Base-by-base conservation (phyloP, 2,329 filamentous ascomycete species). In the Colletotrichum aenigma region DNA sequence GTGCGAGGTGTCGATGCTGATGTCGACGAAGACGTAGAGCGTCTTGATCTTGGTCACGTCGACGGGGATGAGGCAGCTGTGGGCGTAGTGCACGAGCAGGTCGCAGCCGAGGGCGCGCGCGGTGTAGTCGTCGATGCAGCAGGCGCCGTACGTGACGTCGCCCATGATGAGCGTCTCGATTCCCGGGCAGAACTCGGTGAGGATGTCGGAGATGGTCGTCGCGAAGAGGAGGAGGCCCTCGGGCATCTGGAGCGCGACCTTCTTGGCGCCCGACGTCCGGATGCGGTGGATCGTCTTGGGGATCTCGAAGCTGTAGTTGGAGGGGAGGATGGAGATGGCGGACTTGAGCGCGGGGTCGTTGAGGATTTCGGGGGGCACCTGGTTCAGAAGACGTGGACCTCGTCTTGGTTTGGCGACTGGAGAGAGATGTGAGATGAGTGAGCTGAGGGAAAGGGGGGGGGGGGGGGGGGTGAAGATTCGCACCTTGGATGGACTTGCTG, bases 271-370 rank as follows among this genome's bases (percentile, higher is more conserved):
- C 10, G 94, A 92, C 2, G 93, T 94, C 60, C 95, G 94, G 84
- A 99, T 96, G 64, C 96, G 93, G 85, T 98, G 96, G 81, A 99
- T 97, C 10, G 97, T 99, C 87, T 99, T 99, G 83, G 95, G 97
- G 71, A 99, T 96, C 87, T 99, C 97, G 83, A 99, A 99, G 80
- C 95, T 96, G 89, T 99, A 99, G 88, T 99, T 99, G n/a, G 92
- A 88, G 2, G 97, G 97, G 4, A 99, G 91, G 36, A 99, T 90
- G 7, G 92, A 89, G 74, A 98, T 96, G 5, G 97, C 97, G 60
- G 93, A 94, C 84, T 96, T 96, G 81, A 99, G 94, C 64, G 94
- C 94, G 64, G 93, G 88, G 81, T 99, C 94, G 78, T 98, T 90
- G 24, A 97, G 89, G 77, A 99, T 98, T 78, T 96, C 94, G 18